Percentiles rank a stretch among this genome's conserved stretches.
These are phyloP conservation scores for Ramaria sp. DNA, from an alignment of 768 basidiomycete genomes.

Conservation along the genomic window DNA sequence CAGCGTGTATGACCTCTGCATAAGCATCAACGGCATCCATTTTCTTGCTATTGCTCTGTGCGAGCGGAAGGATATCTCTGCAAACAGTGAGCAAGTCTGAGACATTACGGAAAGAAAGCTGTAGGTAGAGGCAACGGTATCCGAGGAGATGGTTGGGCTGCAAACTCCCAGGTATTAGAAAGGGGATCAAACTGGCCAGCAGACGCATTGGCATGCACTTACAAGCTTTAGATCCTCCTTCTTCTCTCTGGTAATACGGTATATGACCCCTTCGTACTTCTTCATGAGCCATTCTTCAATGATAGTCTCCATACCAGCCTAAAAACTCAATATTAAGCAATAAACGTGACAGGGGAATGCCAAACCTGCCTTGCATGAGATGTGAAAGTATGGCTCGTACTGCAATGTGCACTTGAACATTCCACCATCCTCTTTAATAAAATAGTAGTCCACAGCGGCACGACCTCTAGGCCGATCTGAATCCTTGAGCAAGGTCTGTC, in stretches of 20 bases:
- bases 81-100: slow-evolving; percentile 81
- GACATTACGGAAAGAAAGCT: slow-evolving; percentile 88
- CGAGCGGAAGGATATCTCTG: slow-evolving; percentile 82
- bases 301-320: slow-evolving; percentile 77
- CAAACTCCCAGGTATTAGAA: background rate
- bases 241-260: slow-evolving; percentile 63
- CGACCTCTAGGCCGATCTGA: slow-evolving; percentile 74
- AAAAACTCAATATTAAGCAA: slow-evolving; percentile 10
- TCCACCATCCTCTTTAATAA: slow-evolving; percentile 92
- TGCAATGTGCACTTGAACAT: slow-evolving; percentile 92
- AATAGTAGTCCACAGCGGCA: slow-evolving; percentile 92
- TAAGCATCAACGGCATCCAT: slow-evolving; percentile 95
- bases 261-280: slow-evolving; percentile 81
- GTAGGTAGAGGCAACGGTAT: slow-evolving; percentile 81
- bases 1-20: slow-evolving; percentile 83
- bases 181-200: background rate
- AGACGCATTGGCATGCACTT: slow-evolving; percentile 9
- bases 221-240: slow-evolving; percentile 88
- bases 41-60: slow-evolving; percentile 82
- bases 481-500: slow-evolving; percentile 78
- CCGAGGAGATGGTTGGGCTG: slow-evolving; percentile 92
- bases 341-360: background rate
- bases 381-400: slow-evolving; percentile 92
- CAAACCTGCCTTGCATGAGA: slow-evolving; percentile 75
- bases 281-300: slow-evolving; percentile 96